Evolutionary conservation across 2,329 filamentous ascomycete genomes (phyloP).

Genomic region (Aureobasidium mangrovei): DNA sequence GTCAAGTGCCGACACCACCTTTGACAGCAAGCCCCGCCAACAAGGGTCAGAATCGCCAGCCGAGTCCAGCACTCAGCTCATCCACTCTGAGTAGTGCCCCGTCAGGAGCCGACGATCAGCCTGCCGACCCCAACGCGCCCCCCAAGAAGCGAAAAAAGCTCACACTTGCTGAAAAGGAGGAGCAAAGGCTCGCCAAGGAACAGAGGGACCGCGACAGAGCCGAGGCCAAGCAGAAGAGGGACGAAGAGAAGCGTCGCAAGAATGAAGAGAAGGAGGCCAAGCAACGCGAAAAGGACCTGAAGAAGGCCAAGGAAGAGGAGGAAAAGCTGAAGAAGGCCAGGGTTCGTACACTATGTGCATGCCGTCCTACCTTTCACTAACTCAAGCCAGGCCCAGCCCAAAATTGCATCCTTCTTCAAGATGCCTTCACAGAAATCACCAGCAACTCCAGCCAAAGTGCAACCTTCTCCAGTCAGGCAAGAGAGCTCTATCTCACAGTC

Average conservation of each 20-base stretch:
- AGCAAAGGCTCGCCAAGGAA: conserved; percentile 31
- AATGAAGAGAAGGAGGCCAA: conserved; percentile 34
- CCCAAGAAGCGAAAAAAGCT: conserved; percentile 33
- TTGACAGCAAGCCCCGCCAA: conserved; percentile 11
- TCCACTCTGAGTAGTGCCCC: conserved; percentile 26
- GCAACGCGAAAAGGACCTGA: conserved; percentile 37
- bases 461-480: neutral
- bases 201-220: conserved; percentile 26
- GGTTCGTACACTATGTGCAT: conserved; percentile 25
- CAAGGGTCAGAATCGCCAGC: neutral
- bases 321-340: conserved; percentile 29
- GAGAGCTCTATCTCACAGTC: conserved; percentile 17
- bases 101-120: conserved; percentile 12
- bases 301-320: conserved; percentile 38
- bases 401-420: conserved; percentile 20
- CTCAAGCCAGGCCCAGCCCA: conserved; percentile 25
- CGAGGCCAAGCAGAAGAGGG: conserved; percentile 24
- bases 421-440: conserved; percentile 21
- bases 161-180: conserved; percentile 35
- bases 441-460: neutral
- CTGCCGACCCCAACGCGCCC: neutral
- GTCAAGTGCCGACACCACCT: conserved; percentile 15
- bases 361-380: conserved; percentile 19
- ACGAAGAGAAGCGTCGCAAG: conserved; percentile 29
- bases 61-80: conserved; percentile 24